Percentiles rank a stretch among this genome's conserved stretches.
Evolutionary conservation across 1,284 basidiomycete genomes (phyloP).

Genomic region (Fereydounia khargensis): DNA sequence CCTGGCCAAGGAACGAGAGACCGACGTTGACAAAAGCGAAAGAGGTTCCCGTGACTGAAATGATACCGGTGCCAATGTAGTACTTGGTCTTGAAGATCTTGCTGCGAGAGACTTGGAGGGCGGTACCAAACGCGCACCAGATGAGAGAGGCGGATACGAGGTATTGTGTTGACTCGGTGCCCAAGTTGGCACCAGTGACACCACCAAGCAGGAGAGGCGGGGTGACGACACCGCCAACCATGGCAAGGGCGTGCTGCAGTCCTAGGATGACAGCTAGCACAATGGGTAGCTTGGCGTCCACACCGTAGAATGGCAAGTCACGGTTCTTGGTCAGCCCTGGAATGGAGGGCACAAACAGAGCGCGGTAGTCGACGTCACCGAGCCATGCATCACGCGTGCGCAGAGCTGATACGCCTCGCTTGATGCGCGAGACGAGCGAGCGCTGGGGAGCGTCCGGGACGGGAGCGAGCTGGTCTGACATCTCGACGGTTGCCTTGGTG

Average conservation of each 20-base stretch:
- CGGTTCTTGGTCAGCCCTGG: conserved; percentile 6
- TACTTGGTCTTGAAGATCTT: conserved; percentile 15
- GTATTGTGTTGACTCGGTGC: conserved; percentile 10
- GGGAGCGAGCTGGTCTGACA: conserved; percentile 10
- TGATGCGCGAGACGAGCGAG: conserved; percentile 7
- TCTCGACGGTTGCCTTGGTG: conserved; percentile 6
- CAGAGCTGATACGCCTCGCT: conserved; percentile 5
- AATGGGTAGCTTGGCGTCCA: conserved; percentile 10
- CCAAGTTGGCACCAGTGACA: conserved; percentile 7
- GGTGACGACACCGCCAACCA: conserved; percentile 20
- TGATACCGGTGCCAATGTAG: conserved; percentile 23
- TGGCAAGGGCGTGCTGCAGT: conserved; percentile 10
- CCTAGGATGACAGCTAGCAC: conserved; percentile 8
- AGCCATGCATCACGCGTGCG: conserved; percentile 17
- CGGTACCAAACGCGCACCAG: conserved; percentile 19
- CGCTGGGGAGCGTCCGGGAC: conserved; percentile 6
- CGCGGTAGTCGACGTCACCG: conserved; percentile 17
- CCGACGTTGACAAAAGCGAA: conserved; percentile 22
- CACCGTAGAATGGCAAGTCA: conserved; percentile 18
- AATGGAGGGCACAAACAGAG: conserved; percentile 15
- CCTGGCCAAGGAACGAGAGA: conserved; percentile 20
- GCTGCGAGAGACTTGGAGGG: conserved; percentile 14
- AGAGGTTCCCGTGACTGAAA: conserved; percentile 20
- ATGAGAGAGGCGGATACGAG: conserved; percentile 23
- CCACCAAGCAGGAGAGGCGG: conserved; percentile 17